Conservation (phyloP, 345 rosid genomes). For the Syzygium aqueum region DNA sequence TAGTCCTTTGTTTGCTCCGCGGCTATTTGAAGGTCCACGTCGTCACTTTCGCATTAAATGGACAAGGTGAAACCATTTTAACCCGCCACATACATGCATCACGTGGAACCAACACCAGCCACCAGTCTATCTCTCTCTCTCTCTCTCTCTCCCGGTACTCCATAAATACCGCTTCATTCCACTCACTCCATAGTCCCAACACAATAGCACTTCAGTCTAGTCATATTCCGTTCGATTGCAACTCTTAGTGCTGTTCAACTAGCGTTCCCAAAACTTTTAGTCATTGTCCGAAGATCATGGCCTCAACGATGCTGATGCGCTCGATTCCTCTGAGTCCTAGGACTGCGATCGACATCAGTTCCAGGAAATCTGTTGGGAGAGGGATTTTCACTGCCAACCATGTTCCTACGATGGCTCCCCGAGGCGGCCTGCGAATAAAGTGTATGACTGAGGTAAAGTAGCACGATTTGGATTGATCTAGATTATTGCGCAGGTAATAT, state of each 20-base stretch:
- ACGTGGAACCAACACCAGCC: neutral
- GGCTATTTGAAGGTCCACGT: neutral
- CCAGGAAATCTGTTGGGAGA: conserved; percentile 1
- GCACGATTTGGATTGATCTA: neutral
- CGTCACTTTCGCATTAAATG: neutral
- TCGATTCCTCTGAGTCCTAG: conserved; percentile 27
- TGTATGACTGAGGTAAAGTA: neutral
- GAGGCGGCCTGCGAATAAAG: neutral
- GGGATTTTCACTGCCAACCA: conserved; percentile 4
- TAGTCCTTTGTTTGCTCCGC: neutral
- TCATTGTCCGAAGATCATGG: neutral
- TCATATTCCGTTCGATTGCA: neutral
- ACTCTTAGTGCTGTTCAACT: neutral
- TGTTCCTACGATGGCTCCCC: neutral
- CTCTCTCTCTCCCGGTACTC: neutral
- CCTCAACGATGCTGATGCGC: neutral
- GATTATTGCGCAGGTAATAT: neutral
- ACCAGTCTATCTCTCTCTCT: neutral
- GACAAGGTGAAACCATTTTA: neutral
- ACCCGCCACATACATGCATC: neutral
- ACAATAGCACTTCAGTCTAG: neutral
- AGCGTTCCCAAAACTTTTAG: neutral
- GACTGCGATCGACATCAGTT: neutral
- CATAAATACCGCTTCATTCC: neutral
- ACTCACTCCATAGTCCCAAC: neutral